Evolutionary conservation across 805 yeast genomes (phyloP).

Genomic region (Sugiyamaella smithiae): DNA sequence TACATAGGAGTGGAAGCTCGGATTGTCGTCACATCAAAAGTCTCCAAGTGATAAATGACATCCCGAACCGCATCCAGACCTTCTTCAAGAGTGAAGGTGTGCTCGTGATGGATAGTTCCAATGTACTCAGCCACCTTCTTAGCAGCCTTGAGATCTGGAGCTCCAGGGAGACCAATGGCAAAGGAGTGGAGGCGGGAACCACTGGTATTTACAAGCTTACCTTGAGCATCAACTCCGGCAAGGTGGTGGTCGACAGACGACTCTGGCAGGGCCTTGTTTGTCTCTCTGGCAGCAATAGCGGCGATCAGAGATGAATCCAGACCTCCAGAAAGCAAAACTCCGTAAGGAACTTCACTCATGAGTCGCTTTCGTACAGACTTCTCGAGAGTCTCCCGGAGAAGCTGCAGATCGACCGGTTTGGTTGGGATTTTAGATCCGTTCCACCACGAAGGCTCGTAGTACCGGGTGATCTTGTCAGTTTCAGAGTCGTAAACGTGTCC

Average conservation of each 20-base stretch:
- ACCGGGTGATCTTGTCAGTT: slow-evolving; percentile 81
- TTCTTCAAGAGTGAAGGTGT: slow-evolving; percentile 93
- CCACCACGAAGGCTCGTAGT: slow-evolving; percentile 94
- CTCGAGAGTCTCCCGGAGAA: slow-evolving; percentile 79
- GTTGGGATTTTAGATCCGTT: slow-evolving; percentile 74
- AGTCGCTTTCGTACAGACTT: slow-evolving; percentile 96
- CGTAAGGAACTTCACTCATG: slow-evolving; percentile 99
- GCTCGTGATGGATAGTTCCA: slow-evolving; percentile 96
- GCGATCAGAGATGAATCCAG: slow-evolving; percentile 96
- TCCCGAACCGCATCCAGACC: slow-evolving; percentile 95
- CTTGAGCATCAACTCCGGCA: slow-evolving; percentile 89
- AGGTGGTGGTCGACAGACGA: slow-evolving; percentile 62
- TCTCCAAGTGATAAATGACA: slow-evolving; percentile 93
- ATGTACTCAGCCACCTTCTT: slow-evolving; percentile 93
- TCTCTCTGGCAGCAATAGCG: slow-evolving; percentile 94
- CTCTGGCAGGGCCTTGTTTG: slow-evolving; percentile 70
- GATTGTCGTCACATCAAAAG: slow-evolving; percentile 97
- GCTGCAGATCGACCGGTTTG: slow-evolving; percentile 66
- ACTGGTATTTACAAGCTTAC: slow-evolving; percentile 65
- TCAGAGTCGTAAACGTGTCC: slow-evolving; percentile 95
- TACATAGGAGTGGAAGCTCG: slow-evolving; percentile 99
- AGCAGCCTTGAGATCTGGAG: slow-evolving; percentile 97
- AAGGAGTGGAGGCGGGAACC: slow-evolving; percentile 84
- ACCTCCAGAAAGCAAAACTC: slow-evolving; percentile 96
- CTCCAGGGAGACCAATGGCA: slow-evolving; percentile 95